phyloP scores from a whole-genome alignment of 2,329 filamentous ascomycete genomes.

The Calonectria montana region DNA sequence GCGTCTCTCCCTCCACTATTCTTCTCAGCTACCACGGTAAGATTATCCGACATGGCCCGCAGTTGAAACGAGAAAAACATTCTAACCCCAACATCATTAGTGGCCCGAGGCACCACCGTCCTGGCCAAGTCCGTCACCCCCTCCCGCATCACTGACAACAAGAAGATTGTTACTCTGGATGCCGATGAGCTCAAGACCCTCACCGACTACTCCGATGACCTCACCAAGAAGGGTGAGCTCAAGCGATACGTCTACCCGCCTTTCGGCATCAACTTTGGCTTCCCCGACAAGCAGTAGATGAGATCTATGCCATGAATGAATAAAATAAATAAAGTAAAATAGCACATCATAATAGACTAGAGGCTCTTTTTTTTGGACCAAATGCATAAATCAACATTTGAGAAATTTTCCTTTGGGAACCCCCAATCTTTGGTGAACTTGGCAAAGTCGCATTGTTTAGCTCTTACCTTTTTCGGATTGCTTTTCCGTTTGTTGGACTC shows the following conservation, averaged over 20 bases:
- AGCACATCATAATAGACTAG: slow-evolving; percentile 14
- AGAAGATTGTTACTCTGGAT: slow-evolving; percentile 73
- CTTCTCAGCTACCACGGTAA: slow-evolving; percentile 79
- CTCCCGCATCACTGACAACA: slow-evolving; percentile 76
- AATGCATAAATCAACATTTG: slow-evolving; percentile 8
- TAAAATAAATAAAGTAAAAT: background rate
- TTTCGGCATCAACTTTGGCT: slow-evolving; percentile 76
- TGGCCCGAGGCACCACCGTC: slow-evolving; percentile 76
- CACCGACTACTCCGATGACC: slow-evolving; percentile 63
- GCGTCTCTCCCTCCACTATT: slow-evolving; percentile 70
- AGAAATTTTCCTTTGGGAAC: background rate
- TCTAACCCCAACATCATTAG: slow-evolving; percentile 52
- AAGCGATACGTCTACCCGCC: slow-evolving; percentile 76
- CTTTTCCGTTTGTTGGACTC: slow-evolving; percentile 12
- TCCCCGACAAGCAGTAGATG: slow-evolving; percentile 70
- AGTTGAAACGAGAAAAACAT: background rate
- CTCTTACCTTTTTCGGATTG: slow-evolving; percentile 13
- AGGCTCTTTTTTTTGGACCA: background rate
- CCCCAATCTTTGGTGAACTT: background rate
- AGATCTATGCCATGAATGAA: slow-evolving; percentile 2
- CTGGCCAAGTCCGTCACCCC: slow-evolving; percentile 79
- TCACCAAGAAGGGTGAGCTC: slow-evolving; percentile 62
- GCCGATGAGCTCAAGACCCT: slow-evolving; percentile 71
- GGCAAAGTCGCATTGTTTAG: background rate
- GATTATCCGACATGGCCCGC: slow-evolving; percentile 39